Conservation (phyloP, 1,284 basidiomycete species). For the Coniferiporia sulphurascens region DNA sequence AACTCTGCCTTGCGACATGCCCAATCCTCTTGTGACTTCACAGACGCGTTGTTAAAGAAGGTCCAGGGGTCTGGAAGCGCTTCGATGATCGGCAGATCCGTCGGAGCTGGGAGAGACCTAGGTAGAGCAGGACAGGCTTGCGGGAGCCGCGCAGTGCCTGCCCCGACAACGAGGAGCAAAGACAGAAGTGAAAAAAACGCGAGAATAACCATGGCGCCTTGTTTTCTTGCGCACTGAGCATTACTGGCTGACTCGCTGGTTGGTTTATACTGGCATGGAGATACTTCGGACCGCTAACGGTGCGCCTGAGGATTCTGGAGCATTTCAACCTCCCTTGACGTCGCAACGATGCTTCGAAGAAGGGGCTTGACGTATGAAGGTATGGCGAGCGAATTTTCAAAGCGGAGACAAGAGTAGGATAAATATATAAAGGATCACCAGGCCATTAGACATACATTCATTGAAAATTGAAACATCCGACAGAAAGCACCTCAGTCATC, state of each 20-base stretch:
- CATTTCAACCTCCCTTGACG: no score
- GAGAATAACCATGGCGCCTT: background rate
- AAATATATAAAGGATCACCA: background rate
- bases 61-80: conserved; percentile 12
- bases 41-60: conserved; percentile 14
- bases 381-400: no score
- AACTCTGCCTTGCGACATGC: conserved; percentile 20
- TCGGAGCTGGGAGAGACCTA: conserved; percentile 12
- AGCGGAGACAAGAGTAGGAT: background rate
- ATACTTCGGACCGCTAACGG: background rate
- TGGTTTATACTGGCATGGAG: background rate
- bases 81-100: conserved; percentile 14
- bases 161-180: background rate
- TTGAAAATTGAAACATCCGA: no score
- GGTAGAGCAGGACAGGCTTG: conserved; percentile 10
- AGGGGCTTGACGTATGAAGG: background rate
- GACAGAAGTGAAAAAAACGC: background rate
- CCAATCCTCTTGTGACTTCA: conserved; percentile 21
- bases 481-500: no score
- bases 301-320: background rate
- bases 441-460: background rate
- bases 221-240: background rate
- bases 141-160: background rate
- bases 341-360: background rate
- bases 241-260: background rate